Conservation (phyloP, 2,329 filamentous ascomycete species). For the Aureobasidium pullulans region DNA sequence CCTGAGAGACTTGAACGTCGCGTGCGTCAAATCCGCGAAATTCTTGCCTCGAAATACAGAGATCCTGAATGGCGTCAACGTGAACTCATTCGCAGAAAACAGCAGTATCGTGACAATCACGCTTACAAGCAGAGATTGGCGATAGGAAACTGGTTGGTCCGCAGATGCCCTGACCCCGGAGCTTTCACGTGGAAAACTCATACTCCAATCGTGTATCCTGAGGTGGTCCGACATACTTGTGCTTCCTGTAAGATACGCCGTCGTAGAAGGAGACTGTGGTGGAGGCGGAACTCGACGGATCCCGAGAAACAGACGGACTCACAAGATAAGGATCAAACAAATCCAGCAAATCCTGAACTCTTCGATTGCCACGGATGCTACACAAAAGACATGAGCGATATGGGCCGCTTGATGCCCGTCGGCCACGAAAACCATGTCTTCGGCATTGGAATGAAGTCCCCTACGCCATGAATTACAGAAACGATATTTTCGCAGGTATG, state of each 20-base stretch:
- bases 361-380: not conserved
- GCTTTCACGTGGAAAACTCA: not conserved
- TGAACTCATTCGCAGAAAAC: no score
- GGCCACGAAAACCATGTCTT: not conserved
- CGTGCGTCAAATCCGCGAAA: no score
- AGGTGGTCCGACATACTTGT: not conserved
- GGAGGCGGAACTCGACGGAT: not conserved
- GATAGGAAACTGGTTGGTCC: not conserved
- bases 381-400: not conserved
- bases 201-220: not conserved
- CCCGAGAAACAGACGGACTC: not conserved
- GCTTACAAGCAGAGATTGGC: not conserved
- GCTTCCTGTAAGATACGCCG: not conserved
- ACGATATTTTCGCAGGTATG: no score
- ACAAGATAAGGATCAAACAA: no score
- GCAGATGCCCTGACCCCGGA: not conserved
- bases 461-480: no score
- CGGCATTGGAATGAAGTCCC: not conserved
- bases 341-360: not conserved
- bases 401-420: not conserved
- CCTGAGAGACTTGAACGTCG: no score
- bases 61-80: no score
- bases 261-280: not conserved
- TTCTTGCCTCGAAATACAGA: no score
- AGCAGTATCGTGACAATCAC: not conserved